Conservation (phyloP, 768 basidiomycete species). For the Atractiella rhizophila region DNA sequence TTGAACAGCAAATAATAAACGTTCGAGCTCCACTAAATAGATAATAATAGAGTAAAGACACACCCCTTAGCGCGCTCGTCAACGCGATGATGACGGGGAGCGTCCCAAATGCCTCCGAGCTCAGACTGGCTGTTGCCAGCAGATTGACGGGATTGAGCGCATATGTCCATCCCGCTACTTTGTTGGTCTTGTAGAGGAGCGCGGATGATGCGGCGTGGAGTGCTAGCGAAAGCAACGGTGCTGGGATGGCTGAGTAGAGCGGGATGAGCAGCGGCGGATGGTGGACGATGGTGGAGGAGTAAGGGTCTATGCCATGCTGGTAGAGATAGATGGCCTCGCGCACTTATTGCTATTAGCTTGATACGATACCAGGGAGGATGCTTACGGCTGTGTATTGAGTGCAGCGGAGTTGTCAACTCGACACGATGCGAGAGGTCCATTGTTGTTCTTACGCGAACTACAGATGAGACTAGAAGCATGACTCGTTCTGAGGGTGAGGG, state of each 20-base stretch:
- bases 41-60: conserved; percentile 24
- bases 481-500: no score
- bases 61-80: not conserved
- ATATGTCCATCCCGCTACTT: no score
- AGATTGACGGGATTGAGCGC: conserved; percentile 45
- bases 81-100: no score
- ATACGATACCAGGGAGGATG: no score
- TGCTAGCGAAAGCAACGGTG: conserved; percentile 28
- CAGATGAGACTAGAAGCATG: no score
- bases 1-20: not conserved
- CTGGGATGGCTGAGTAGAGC: conserved; percentile 45
- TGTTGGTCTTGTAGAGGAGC: no score
- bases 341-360: conserved; percentile 41
- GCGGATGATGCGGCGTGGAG: no score
- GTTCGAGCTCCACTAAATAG: conserved; percentile 31
- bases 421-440: no score
- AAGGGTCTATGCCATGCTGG: conserved; percentile 53
- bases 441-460: no score
- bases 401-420: no score
- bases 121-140: conserved; percentile 38
- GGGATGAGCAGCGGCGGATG: conserved; percentile 60
- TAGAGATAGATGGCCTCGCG: conserved; percentile 70
- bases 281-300: conserved; percentile 57
- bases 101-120: conserved; percentile 26
- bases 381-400: no score